A percentile compares a stretch with the other conserved stretches of the same genome.
Conservation (phyloP, 1,284 basidiomycete genomes). For the Rhodotorula sp. region DNA sequence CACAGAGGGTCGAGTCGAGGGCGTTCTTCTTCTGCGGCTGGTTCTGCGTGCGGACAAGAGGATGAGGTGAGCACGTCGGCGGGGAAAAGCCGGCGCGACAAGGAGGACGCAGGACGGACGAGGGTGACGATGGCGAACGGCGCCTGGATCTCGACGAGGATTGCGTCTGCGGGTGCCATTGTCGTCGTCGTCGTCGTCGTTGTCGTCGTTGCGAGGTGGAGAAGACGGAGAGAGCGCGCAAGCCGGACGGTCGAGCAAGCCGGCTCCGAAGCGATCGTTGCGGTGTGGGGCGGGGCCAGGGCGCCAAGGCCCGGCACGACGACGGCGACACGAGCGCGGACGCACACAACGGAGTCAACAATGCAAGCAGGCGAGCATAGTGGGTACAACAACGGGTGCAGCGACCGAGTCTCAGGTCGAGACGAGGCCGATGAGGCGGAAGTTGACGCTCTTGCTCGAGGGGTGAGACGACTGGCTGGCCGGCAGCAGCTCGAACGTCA, state of each 20-base stretch:
- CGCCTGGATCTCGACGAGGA: conserved; percentile 28
- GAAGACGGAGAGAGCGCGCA: no score
- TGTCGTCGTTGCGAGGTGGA: neutral
- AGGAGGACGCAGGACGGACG: neutral
- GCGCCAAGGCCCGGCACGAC: no score
- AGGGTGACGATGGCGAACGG: conserved; percentile 34
- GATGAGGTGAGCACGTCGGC: no score
- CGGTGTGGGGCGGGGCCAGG: no score
- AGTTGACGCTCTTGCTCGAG: conserved; percentile 18
- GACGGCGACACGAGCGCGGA: no score
- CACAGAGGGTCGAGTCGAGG: conserved; percentile 23
- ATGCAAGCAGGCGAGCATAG: no score
- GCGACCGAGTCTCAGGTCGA: neutral
- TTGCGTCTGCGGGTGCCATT: conserved; percentile 6
- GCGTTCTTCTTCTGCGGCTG: conserved; percentile 37
- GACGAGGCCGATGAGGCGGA: conserved; percentile 38
- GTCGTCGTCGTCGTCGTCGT: no score
- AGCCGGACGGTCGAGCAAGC: no score
- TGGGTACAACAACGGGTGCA: no score
- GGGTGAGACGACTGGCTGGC: conserved; percentile 23
- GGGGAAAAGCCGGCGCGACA: neutral
- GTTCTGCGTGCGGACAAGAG: conserved; percentile 6
- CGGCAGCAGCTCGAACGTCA: conserved; percentile 34
- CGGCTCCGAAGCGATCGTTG: no score
- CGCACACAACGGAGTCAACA: no score